Evolutionary conservation across 108 stramenopile genomes (phyloP).

Genomic region (Fistulifera solaris): DNA sequence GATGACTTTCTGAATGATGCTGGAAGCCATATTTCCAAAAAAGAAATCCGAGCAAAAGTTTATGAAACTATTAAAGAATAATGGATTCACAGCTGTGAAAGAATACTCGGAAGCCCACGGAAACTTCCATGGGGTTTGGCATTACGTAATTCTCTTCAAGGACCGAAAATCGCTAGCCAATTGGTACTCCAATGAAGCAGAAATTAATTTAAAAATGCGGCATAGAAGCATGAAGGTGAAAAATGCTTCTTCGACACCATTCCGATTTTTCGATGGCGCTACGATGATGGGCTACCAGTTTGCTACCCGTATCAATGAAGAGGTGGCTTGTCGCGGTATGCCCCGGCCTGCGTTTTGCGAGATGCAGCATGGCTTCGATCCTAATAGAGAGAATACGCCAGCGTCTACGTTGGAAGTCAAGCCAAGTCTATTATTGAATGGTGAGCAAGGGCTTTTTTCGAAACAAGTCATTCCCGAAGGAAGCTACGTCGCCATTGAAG

Average conservation of each 20-base stretch:
- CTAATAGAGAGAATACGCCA: slow-evolving; percentile 20
- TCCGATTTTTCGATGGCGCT: slow-evolving; percentile 65
- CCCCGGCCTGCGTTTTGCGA: slow-evolving; percentile 1
- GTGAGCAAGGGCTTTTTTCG: slow-evolving; percentile 32
- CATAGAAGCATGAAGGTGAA: slow-evolving; percentile 21
- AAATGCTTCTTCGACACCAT: slow-evolving; percentile 17
- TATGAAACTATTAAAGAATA: slow-evolving; percentile 33
- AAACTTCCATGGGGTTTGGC: slow-evolving; percentile 52
- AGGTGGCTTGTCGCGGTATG: slow-evolving; percentile 26
- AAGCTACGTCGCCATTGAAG: slow-evolving; percentile 27
- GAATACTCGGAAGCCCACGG: slow-evolving; percentile 49
- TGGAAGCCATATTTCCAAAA: slow-evolving; percentile 30
- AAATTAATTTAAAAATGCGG: slow-evolving; percentile 43
- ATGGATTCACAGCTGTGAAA: slow-evolving; percentile 52
- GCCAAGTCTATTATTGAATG: slow-evolving; percentile 7
- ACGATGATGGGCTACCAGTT: slow-evolving; percentile 52
- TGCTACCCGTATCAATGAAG: slow-evolving; percentile 41
- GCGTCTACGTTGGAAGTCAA: slow-evolving; percentile 15
- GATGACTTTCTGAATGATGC: slow-evolving; percentile 23
- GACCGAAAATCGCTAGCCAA: slow-evolving; percentile 15
- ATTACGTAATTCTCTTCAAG: slow-evolving; percentile 51
- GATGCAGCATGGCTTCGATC: slow-evolving; percentile 20
- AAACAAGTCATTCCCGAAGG: slow-evolving; percentile 18
- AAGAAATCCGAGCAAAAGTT: slow-evolving; percentile 37
- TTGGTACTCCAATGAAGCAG: slow-evolving; percentile 49